Conservation (phyloP, 1,139 yeast species). For the Hyphopichia pseudoburtonii region DNA sequence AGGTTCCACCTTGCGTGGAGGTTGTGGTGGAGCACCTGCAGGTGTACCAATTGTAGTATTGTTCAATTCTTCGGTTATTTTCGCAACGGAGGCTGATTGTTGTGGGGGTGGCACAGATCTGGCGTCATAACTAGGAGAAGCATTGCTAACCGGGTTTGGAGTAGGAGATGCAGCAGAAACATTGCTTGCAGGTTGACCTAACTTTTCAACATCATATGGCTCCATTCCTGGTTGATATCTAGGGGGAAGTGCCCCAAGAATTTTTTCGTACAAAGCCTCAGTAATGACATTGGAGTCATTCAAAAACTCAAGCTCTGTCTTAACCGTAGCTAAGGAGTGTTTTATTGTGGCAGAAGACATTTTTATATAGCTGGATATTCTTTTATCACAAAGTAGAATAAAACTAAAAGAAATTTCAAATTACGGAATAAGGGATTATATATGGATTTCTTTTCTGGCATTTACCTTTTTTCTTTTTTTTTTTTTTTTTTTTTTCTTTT, state of each 20-base stretch:
- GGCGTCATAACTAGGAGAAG: constrained; percentile 8
- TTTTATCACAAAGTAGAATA: no score
- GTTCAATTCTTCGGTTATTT: constrained; percentile 21
- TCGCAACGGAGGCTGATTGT: constrained; percentile 10
- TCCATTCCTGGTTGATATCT: constrained; percentile 56
- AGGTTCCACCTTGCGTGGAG: constrained; percentile 19
- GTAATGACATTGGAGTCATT: constrained; percentile 75
- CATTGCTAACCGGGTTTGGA: no score
- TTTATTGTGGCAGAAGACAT: constrained; percentile 67
- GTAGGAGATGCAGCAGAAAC: not conserved
- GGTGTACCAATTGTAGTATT: constrained; percentile 19
- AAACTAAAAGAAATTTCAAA: no score
- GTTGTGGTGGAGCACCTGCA: constrained; percentile 18
- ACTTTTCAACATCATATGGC: constrained; percentile 50
- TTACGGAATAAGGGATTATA: not conserved
- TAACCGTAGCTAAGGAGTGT: constrained; percentile 72
- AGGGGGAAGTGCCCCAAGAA: constrained; percentile 56
- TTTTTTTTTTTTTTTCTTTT: no score
- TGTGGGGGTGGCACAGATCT: constrained; percentile 3
- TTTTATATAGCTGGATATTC: no score
- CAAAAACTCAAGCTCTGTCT: constrained; percentile 80
- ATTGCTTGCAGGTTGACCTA: constrained; percentile 16
- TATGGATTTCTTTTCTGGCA: not conserved
- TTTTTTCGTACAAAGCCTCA: constrained; percentile 52
- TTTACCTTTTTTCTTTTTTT: not conserved